Percentiles rank a stretch among this genome's conserved stretches.
These are phyloP conservation scores for Leucosporidium scottii DNA, from an alignment of 768 basidiomycete genomes.

Conservation along the genomic window DNA sequence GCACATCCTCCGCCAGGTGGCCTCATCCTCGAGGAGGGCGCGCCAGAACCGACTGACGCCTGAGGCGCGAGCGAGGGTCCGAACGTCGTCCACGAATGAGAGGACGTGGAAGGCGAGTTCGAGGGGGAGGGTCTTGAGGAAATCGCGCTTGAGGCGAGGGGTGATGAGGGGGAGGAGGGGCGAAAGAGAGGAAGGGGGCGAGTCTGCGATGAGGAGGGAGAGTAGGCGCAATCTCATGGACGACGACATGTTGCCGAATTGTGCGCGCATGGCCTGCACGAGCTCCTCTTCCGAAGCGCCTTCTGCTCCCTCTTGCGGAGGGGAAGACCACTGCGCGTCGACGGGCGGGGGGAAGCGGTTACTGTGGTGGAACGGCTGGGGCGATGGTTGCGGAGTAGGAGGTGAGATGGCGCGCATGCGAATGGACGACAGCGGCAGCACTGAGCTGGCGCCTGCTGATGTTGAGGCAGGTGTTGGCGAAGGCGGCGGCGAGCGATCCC, in stretches of 20 bases:
- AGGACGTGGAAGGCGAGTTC: constrained; percentile 73
- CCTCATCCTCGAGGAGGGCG: constrained; percentile 62
- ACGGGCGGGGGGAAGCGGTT: neutral
- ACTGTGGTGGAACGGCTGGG: neutral
- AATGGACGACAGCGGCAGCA: neutral
- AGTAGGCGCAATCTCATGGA: constrained; percentile 7
- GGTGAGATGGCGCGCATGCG: constrained; percentile 12
- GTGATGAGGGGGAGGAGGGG: constrained; percentile 31
- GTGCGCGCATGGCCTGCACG: constrained; percentile 5
- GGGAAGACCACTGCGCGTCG: neutral
- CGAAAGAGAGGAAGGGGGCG: constrained; percentile 19
- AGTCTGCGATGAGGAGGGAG: constrained; percentile 19
- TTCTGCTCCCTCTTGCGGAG: neutral
- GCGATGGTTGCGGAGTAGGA: constrained; percentile 13
- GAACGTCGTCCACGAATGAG: constrained; percentile 65
- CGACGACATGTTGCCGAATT: constrained; percentile 9
- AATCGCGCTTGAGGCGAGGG: constrained; percentile 39
- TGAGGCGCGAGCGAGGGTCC: constrained; percentile 60
- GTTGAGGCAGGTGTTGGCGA: neutral
- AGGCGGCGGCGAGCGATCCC: constrained; percentile 7
- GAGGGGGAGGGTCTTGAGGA: constrained; percentile 52
- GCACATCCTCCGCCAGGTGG: constrained; percentile 73
- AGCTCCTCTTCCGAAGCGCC: neutral
- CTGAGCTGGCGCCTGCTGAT: neutral
- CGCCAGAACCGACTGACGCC: constrained; percentile 69